A percentile compares a stretch with the other conserved stretches of the same genome.
Evolutionary conservation across 306 rosid species (phyloP).

Genomic region (Comarum palustre): DNA sequence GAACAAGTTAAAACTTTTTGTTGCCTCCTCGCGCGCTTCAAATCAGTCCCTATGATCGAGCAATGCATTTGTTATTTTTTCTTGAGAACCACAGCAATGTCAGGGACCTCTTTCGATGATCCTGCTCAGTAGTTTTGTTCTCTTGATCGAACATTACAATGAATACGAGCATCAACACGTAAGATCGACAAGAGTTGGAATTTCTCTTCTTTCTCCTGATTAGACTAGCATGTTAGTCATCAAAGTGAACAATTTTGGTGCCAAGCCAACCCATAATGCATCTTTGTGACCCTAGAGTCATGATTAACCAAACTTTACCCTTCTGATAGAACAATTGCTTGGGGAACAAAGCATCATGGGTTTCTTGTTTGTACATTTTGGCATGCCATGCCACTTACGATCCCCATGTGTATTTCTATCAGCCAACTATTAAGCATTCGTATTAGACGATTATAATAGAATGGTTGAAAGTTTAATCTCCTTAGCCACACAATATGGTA

Average conservation of each 20-base stretch:
- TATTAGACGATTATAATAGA: neutral
- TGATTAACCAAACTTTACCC: neutral
- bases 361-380: conserved; percentile 1
- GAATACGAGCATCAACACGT: too few species aligned
- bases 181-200: neutral
- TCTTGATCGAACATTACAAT: too few species aligned
- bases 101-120: neutral
- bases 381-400: conserved; percentile 4
- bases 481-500: neutral
- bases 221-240: neutral
- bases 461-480: neutral
- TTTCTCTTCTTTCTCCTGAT: neutral
- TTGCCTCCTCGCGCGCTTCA: too few species aligned
- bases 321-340: neutral
- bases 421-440: neutral
- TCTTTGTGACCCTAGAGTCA: neutral
- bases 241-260: neutral
- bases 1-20: neutral
- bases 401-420: conserved; percentile 1
- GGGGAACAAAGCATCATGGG: too few species aligned
- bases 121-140: neutral
- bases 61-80: neutral
- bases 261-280: neutral
- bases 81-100: too few species aligned
- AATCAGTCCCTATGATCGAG: neutral